Base-by-base conservation (phyloP, 371 early-diverging fungal species). In the Pancytospora epiphaga region DNA sequence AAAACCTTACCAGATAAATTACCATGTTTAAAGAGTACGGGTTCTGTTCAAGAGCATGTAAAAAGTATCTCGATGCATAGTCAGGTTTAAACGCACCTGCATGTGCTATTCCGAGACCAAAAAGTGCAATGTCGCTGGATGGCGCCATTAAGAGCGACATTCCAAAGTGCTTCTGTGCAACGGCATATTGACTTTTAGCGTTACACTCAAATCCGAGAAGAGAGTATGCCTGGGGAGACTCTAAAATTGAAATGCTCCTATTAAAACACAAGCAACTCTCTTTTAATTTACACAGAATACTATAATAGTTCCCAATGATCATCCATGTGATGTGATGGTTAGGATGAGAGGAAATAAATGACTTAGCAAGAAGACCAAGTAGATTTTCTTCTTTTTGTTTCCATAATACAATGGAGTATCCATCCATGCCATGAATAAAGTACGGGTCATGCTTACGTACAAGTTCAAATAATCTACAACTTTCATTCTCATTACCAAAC, bases 141-240 rank as follows among this genome's bases (percentile, higher is more conserved):
- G 50, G 40, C 36, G 61, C 57, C 75, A 81, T 78, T 40, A 72
- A 65, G 2, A 72, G 51, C 18, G 78, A 71, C 15, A 38, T 38
- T 36, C 68, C 62, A 60, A 83, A 83, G 65, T 75, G 73, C 9
- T 60, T 60, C 34, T 72, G 57, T n/a, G 81, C 80, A 47, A 67
- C 60, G 4, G 36, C 58, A 54, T 72, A 76, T 29, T 83, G 76
- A 52, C 74, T 75, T 47, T 74, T 79, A 29, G 69, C 51, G 25
- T 74, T 74, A 57, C 51, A 73, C 68, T 83, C 83, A 71, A 77
- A 80, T 39, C 83, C 83, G 0, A 83, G 52, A 6, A 81, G 66
- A 40, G 77, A 69, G 37, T 70, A 39, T 43, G 78, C 73, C 66
- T 77, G 73, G n/a, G 73, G 60, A 50, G 73, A 74, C 58, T 71